Evolutionary conservation across 352 stramenopile species (phyloP), one percentile per base, ranked within the genome.

Genomic region (Phytopythium aichiense): DNA sequence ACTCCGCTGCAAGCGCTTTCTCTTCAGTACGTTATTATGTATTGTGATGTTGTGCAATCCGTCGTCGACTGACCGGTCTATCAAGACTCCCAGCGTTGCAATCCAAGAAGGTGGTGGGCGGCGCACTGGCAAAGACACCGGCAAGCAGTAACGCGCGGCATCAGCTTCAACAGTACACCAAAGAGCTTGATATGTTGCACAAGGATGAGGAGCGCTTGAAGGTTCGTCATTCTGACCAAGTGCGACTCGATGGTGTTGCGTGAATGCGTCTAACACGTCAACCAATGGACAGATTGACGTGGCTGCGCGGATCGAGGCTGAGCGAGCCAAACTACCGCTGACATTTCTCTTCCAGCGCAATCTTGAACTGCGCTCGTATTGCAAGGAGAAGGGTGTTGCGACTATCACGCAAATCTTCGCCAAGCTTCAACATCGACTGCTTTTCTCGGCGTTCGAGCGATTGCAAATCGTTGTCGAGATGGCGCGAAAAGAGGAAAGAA

Each of bases 311-410:
- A 90, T 93, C 25, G 70, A 83, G 9, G 63, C 57, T 0, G 74
- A 89, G 40, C 84, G 89, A 22, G 69, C 81, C 22, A 76, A 71
- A 18, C 54, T 93, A 13, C 84, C 84, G 20, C 65, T 93, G 16
- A 73, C 75, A 16, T 91, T 91, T 55, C 74, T 93, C 55, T 93
- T 93, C 35, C 81, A 91, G 50, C 79, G 76, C 55, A 85, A 87
- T 23, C 61, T 93, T 22, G 72, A 85, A 37, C 63, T 55, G 12
- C 70, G 72, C 9, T 72, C 66, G 4, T 89, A 91, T 62, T 88
- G 79, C 51, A 72, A 69, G 25, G 63, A 86, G 50, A 74, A 88
- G 48, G 73, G 79, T 28, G 54, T 91, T 6, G 60, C 53, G 13
- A 76, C 76, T 1, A 88, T 91, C 58, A 77, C 80, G 0, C 58